These are phyloP conservation scores for Mucor racemosus DNA, from an alignment of 371 early-diverging fungal species.

Conservation along the genomic window DNA sequence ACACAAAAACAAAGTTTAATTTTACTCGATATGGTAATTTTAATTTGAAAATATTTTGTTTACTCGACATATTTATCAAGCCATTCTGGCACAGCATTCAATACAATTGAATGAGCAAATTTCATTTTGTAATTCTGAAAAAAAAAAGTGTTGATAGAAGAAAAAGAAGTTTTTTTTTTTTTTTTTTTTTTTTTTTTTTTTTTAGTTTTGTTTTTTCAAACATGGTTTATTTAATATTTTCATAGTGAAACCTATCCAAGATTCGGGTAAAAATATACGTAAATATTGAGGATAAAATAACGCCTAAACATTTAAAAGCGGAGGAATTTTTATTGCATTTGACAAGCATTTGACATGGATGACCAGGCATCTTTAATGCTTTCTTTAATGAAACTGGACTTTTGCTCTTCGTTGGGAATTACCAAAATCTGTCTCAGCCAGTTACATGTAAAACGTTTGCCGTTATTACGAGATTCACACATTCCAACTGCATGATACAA, in stretches of 20 bases:
- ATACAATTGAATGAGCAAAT: constrained; percentile 84
- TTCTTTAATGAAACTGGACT: constrained; percentile 41
- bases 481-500: constrained; percentile 58
- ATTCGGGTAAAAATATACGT: neutral
- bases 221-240: neutral
- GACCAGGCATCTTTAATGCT: constrained; percentile 50
- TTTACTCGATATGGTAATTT: neutral
- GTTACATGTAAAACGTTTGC: constrained; percentile 57
- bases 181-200: too few species aligned
- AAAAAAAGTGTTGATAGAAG: too few species aligned
- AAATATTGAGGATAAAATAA: neutral
- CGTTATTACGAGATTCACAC: constrained; percentile 54
- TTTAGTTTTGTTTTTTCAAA: neutral
- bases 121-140: constrained; percentile 63
- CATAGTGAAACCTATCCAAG: neutral
- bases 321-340: constrained; percentile 34
- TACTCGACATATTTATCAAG: constrained; percentile 77
- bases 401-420: constrained; percentile 47
- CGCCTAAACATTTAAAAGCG: neutral
- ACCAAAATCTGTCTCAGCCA: constrained; percentile 59
- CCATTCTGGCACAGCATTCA: constrained; percentile 93
- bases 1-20: neutral
- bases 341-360: constrained; percentile 42
- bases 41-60: constrained; percentile 12
- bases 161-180: too few species aligned